Evolutionary conservation across 2,329 filamentous ascomycete genomes (phyloP).

Genomic region (Hymenoscyphus infarciens): DNA sequence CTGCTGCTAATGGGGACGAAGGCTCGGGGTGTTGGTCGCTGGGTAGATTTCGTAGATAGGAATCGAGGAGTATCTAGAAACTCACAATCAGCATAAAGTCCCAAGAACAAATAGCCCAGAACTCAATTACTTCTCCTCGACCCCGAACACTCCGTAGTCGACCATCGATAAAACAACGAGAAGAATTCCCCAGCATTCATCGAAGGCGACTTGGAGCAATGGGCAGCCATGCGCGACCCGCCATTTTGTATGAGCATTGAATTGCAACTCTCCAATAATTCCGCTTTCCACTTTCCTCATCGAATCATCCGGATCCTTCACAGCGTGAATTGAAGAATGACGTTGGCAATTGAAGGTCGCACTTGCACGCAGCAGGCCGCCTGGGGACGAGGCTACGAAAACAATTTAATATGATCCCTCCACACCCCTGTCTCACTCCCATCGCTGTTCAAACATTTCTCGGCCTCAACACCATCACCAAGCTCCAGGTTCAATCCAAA

Average conservation of each 20-base stretch:
- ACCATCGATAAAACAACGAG: constrained; percentile 24
- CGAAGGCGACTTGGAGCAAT: constrained; percentile 8
- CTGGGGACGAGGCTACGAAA: constrained; percentile 1
- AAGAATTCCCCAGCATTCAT: constrained; percentile 23
- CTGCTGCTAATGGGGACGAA: neutral
- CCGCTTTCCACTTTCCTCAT: neutral
- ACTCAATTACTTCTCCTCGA: constrained; percentile 4
- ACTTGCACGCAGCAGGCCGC: neutral
- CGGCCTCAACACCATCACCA: constrained; percentile 1
- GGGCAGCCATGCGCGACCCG: constrained; percentile 13
- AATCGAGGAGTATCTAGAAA: neutral
- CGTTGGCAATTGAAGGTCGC: neutral
- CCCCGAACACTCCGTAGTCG: constrained; percentile 6
- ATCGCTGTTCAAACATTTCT: constrained; percentile 4
- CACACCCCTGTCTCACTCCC: constrained; percentile 6
- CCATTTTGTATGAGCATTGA: constrained; percentile 26
- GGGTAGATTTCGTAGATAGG: neutral
- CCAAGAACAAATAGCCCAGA: neutral
- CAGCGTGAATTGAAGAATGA: neutral
- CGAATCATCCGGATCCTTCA: constrained; percentile 6
- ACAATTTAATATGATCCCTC: neutral
- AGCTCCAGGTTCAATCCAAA: neutral
- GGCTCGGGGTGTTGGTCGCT: neutral
- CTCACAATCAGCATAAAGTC: neutral
- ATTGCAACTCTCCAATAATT: neutral